Evolutionary conservation across 2,329 filamentous ascomycete genomes (phyloP), one percentile per base, ranked within the genome.

Genomic region (Penicillium freii): DNA sequence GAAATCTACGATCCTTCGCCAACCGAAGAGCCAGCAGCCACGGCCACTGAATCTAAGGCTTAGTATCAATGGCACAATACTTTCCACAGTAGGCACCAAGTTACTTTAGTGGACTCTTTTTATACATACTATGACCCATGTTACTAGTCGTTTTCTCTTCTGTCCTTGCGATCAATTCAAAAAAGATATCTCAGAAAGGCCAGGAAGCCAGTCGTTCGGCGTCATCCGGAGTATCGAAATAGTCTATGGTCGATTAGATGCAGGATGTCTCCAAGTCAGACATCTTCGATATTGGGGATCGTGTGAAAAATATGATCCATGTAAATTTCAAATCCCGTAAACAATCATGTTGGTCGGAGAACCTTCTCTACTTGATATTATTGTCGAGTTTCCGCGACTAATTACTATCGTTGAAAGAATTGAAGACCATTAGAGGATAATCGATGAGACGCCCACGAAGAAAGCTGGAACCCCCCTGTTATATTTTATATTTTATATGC

Each of bases 1-100:
- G 85, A 88, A 69, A 80, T 88, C 51, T 84, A 83, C 63, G 78
- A 80, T 57, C 79, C 81, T 51, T 77, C 75, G 10, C 71, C 76
- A 23, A 71, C 70, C 36, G 40, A 33, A 44, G 54, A 42, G 27
- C 9, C 31, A 31, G 21, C 33, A n/a, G 38, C 31, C 17, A 27
- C 36, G 7, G 23, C 33, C 25, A 42, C 45, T 11, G 31, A 51
- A n/a, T 13, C 56, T 10, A 47, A 52, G 34, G 43, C 48, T 38
- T 51, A 60, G 52, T 27, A 43, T n/a, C 23, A 43, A 38, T 44
- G 17, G 10, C 6, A 17, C 5, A 25, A 8, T 27, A 23, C 19
- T 21, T 45, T 27, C 11, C 21, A 25, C 9, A 31, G 8, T 25
- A 27, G 33, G 19, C 27, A 25, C 4, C 17, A 34, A 10, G 5